A percentile compares a stretch with the other conserved stretches of the same genome.
phyloP scores from a whole-genome alignment of 441 rosid species.

The Populus hybrid region DNA sequence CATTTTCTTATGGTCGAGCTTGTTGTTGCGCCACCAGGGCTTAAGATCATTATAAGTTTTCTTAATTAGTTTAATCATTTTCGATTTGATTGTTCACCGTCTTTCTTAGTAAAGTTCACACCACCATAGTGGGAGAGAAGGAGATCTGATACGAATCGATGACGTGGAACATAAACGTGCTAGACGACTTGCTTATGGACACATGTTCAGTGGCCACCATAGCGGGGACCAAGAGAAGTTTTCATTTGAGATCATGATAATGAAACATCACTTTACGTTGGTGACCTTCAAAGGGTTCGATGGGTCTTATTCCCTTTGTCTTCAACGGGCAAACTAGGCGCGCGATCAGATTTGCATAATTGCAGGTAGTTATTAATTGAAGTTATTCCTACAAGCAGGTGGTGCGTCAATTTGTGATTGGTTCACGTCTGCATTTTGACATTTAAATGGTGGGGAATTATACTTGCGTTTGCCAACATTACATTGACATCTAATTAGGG shows the following conservation, averaged over 20 bases:
- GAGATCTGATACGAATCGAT: slow-evolving; percentile 22
- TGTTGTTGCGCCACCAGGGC: slow-evolving; percentile 14
- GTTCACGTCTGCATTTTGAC: neutral
- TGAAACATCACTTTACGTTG: slow-evolving; percentile 7
- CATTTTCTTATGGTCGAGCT: neutral
- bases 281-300: slow-evolving; percentile 14
- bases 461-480: neutral
- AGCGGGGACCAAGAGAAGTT: neutral
- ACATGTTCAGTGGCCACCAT: neutral
- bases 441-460: neutral
- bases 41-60: neutral
- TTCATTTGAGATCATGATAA: neutral
- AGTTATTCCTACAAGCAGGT: neutral
- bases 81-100: neutral
- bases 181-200: neutral
- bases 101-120: slow-evolving; percentile 24
- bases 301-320: neutral
- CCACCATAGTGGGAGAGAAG: neutral
- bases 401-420: neutral
- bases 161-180: slow-evolving; percentile 28
- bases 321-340: neutral
- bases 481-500: neutral
- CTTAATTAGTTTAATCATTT: neutral
- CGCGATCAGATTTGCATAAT: neutral
- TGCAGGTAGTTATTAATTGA: neutral